Evolutionary conservation across 306 rosid genomes (phyloP), one percentile per base, ranked within the genome.

Genomic region (Cyamopsis tetragonoloba): DNA sequence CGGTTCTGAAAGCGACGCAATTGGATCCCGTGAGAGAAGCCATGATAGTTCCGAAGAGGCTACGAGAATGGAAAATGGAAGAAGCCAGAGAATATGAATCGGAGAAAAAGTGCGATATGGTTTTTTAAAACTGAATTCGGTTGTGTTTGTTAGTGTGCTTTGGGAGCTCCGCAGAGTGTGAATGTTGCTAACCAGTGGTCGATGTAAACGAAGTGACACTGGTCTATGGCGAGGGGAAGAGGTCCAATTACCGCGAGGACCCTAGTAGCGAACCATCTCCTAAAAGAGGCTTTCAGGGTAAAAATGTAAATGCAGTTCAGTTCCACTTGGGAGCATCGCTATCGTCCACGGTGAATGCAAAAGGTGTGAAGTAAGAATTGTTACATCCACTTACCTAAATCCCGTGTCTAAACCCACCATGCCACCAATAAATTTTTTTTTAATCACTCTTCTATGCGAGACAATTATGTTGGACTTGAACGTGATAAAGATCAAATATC

Each of bases 1-100:
- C 46, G 61, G 84, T 68, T 59, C 78, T 82, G 47, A 80, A 75
- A 62, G 86, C 72, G 48, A 80, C 72, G 75, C 79, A 77, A 59
- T 83, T 83, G 41, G 96, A 86, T 66, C 84, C 87, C 43, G 86
- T 68, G 11, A 92, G 43, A 50, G 91, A 72, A 70, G 93, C 96
- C 98, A 92, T 89, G 37, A 61, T 1, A 47, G 79, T 70, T 68
- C 62, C 44, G 61, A 73, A 39, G 30, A 73, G 66, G 66, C 53
- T 46, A 24, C 62, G 62, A 72, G 72, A 80, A 55, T 24, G 35
- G 56, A 42, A 58, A 78, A 51, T 34, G 42, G 61, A 70, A 55
- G 80, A 31, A 77, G 81, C 38, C 42, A 62, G 68, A 22, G 46
- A n/a, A 73, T 71, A 75, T 57, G 84, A 68, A 43, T 39, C 19